Percentiles rank a stretch among this genome's conserved stretches.
Evolutionary conservation across 257 asterid species (phyloP).

Genomic region (Jacaranda mimosifolia): DNA sequence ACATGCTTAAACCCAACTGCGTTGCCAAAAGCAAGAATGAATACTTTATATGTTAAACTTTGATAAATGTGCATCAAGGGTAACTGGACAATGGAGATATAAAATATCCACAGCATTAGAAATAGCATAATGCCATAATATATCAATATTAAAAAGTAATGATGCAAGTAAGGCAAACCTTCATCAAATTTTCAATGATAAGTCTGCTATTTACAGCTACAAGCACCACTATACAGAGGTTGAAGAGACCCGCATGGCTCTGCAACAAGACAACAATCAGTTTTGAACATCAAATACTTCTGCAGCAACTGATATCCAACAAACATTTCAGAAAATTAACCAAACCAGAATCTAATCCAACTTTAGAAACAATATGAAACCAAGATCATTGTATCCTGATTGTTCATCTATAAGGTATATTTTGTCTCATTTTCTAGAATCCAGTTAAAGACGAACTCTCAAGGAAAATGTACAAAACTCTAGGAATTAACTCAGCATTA

Average conservation of each 20-base stretch:
- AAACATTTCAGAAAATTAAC: conserved; percentile 27
- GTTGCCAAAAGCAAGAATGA: neutral
- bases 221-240: conserved; percentile 98
- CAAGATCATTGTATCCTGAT: conserved; percentile 6
- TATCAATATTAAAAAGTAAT: conserved; percentile 13
- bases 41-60: conserved; percentile 6
- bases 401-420: conserved; percentile 10
- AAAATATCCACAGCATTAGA: conserved; percentile 27
- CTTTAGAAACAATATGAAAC: neutral
- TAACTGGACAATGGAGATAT: conserved; percentile 19
- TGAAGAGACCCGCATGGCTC: conserved; percentile 99
- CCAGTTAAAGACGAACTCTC: neutral
- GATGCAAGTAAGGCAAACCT: conserved; percentile 57
- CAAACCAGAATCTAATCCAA: conserved; percentile 20
- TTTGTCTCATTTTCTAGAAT: neutral
- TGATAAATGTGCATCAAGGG: conserved; percentile 6
- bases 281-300: conserved; percentile 29
- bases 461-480: neutral
- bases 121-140: neutral
- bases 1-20: conserved; percentile 27
- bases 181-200: conserved; percentile 95
- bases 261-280: conserved; percentile 54
- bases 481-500: conserved; percentile 12
- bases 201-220: conserved; percentile 98
- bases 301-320: neutral